These are phyloP conservation scores for Calycina herbarum DNA, from an alignment of 2,329 filamentous ascomycete species.

Conservation along the genomic window DNA sequence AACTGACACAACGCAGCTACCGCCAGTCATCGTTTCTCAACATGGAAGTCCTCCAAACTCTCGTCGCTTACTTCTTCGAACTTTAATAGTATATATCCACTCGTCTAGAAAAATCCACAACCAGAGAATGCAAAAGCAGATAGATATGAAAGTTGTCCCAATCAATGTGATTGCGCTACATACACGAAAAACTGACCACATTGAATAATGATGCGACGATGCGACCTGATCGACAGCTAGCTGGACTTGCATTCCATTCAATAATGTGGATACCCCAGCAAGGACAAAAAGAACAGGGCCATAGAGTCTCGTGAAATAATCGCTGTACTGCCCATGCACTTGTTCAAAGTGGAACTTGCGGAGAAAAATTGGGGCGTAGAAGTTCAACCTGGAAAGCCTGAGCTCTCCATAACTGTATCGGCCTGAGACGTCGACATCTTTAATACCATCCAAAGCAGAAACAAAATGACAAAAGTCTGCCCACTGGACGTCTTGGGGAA, in stretches of 20 bases:
- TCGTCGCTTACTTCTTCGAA: too few species aligned
- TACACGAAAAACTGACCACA: slow-evolving; percentile 4
- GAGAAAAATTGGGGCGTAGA: slow-evolving; percentile 14
- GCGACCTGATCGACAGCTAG: slow-evolving; percentile 9
- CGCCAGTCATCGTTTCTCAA: too few species aligned
- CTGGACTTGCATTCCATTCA: slow-evolving; percentile 19
- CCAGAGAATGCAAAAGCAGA: slow-evolving; percentile 2
- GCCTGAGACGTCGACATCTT: slow-evolving; percentile 27
- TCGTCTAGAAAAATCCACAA: slow-evolving; percentile 5
- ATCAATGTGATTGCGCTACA: not conserved
- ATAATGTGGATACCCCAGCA: too few species aligned
- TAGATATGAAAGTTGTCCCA: not conserved
- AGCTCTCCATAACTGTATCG: slow-evolving; percentile 40
- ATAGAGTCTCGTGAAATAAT: slow-evolving; percentile 17
- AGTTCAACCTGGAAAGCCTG: slow-evolving; percentile 29
- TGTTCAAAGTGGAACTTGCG: slow-evolving; percentile 4
- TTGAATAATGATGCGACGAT: not conserved
- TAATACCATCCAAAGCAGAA: slow-evolving; percentile 8
- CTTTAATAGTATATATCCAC: slow-evolving; percentile 4
- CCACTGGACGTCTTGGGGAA: slow-evolving; percentile 8
- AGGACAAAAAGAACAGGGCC: slow-evolving; percentile 16
- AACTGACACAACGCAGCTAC: too few species aligned
- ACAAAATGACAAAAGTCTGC: slow-evolving; percentile 20
- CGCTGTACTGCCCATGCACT: slow-evolving; percentile 14
- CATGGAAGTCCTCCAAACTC: too few species aligned